Base-by-base conservation (phyloP, 2,329 filamentous ascomycete genomes). In the Nemania sp. region DNA sequence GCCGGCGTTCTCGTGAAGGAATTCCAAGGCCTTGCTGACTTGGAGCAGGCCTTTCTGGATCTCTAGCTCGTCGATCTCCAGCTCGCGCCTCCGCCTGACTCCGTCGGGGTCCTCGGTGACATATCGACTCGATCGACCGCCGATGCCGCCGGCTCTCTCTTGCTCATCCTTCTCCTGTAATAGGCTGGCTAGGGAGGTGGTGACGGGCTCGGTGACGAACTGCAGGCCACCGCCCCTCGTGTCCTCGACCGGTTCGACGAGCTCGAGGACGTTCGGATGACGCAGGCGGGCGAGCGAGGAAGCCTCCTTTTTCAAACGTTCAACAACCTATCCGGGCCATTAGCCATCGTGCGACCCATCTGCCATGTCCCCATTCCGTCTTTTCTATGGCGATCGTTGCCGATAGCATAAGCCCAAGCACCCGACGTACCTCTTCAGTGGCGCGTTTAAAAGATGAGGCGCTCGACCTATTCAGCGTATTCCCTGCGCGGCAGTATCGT, bases 31-130 rank as follows among this genome's bases (percentile, higher is more conserved):
- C 74, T 97, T 97, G 71, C 90, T 93, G 65, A 99, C 85, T 75
- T 99, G 95, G 62, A 98, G 79, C 64, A 99, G 76, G 0, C 95
- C 95, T 77, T 99, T 99, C 75, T 99, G 95, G 69, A 98, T 96
- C 76, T 99, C 95, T 60, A 99, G 80, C 77, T 98, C 95, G 73
- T 99, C 95, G 63, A 99, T 91, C 74, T 98, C 94, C 13, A 97
- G 77, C 71, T 98, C 93, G 68, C 90, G 84, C 69, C 91, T 82
- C 68, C 87, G 84, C 66, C 87, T 83, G 51, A 86, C 86, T 37
- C 90, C 90, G 67, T 93, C 89, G 0, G 88, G 81, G 67, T 92
- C 90, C 71, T 95, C 91, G 1, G 90, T 87, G 56, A 95, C 89
- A 77, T 88, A 95, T 68, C 91, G 88, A 74, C 91, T 92, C 3